phyloP scores from a whole-genome alignment of 164 flowering plant species.

The Nelumbo lutea region DNA sequence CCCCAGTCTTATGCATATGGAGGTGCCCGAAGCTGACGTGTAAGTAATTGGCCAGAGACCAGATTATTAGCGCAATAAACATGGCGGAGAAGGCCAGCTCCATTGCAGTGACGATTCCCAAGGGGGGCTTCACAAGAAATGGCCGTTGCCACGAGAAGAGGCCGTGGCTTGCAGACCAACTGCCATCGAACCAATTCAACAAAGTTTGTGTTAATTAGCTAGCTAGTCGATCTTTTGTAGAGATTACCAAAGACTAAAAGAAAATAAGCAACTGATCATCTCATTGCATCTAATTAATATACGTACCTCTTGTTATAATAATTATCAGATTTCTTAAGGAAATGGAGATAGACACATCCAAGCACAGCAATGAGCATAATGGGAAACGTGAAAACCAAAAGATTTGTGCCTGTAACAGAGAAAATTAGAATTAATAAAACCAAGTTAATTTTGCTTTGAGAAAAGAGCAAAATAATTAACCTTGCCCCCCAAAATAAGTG shows the following conservation, averaged over 20 bases:
- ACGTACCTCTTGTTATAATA: conserved; percentile 7
- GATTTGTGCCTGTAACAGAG: conserved; percentile 33
- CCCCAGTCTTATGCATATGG: conserved; percentile 22
- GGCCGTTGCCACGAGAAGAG: conserved; percentile 18
- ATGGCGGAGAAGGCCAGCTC: conserved; percentile 33
- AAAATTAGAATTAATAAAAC: too few species aligned
- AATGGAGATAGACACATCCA: conserved; percentile 44
- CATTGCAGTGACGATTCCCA: conserved; percentile 37
- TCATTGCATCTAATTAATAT: too few species aligned
- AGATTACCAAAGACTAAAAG: background rate
- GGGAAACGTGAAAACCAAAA: conserved; percentile 46
- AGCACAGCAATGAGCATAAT: conserved; percentile 44
- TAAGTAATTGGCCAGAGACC: conserved; percentile 50
- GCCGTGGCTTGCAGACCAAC: background rate
- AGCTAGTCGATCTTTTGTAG: background rate
- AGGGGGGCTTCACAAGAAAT: conserved; percentile 32
- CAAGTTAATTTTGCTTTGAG: background rate
- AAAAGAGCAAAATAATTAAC: conserved; percentile 12
- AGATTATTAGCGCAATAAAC: conserved; percentile 49
- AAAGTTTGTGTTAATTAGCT: background rate
- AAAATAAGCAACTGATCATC: background rate
- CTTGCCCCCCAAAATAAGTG: conserved; percentile 44
- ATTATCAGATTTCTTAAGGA: conserved; percentile 17
- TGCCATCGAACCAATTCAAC: background rate
- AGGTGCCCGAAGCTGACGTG: conserved; percentile 32